Evolutionary conservation across 306 rosid species (phyloP).

Genomic region (Prosopis cineraria): DNA sequence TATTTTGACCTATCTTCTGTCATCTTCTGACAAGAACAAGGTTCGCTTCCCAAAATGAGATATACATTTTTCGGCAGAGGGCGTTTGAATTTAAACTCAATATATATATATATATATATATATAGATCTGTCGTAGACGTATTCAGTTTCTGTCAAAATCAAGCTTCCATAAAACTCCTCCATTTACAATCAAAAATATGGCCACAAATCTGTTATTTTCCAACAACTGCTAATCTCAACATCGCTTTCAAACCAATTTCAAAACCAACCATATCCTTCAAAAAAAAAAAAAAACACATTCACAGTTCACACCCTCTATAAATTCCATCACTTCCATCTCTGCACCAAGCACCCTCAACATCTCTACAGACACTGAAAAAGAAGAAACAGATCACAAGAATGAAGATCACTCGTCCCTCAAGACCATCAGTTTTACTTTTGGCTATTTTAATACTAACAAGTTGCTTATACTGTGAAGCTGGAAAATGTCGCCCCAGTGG

Average conservation of each 20-base stretch:
- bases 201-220: not conserved
- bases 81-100: no score
- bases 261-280: not conserved
- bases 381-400: not conserved
- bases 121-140: not conserved
- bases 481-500: conserved; percentile 3
- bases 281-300: not conserved
- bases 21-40: no score
- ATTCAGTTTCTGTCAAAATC: not conserved
- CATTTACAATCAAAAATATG: not conserved
- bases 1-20: no score
- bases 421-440: not conserved
- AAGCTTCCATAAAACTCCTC: not conserved
- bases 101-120: no score
- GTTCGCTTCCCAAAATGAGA: no score
- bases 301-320: not conserved
- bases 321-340: not conserved
- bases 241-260: not conserved
- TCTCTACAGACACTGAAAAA: not conserved
- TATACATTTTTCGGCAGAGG: no score
- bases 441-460: not conserved
- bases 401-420: not conserved
- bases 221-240: not conserved
- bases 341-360: not conserved
- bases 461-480: not conserved